phyloP scores from a whole-genome alignment of 257 asterid genomes.

The Primulina eburnea region DNA sequence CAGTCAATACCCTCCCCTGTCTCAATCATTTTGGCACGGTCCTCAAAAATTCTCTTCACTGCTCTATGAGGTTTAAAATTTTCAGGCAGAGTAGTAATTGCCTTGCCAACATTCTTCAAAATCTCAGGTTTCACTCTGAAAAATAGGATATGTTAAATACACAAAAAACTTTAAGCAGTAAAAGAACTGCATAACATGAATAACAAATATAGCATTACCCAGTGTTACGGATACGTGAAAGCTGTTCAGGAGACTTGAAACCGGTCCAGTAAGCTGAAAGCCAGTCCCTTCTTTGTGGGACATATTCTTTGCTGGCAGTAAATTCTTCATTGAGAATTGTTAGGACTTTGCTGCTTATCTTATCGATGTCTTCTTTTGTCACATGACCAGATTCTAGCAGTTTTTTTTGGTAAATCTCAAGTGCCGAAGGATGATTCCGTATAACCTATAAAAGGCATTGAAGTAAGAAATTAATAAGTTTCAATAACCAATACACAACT shows the following conservation, averaged over 20 bases:
- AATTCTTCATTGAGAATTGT: slow-evolving; percentile 90
- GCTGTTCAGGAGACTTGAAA: slow-evolving; percentile 92
- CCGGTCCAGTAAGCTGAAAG: slow-evolving; percentile 96
- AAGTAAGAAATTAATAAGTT: slow-evolving; percentile 22
- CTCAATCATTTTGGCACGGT: slow-evolving; percentile 92
- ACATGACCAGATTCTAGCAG: slow-evolving; percentile 71
- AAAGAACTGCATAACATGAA: slow-evolving; percentile 1
- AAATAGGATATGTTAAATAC: slow-evolving; percentile 18
- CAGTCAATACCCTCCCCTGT: slow-evolving; percentile 96
- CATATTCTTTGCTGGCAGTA: slow-evolving; percentile 86
- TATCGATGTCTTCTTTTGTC: slow-evolving; percentile 66
- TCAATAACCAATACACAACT: neutral
- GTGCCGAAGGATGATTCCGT: slow-evolving; percentile 81
- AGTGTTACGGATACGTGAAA: slow-evolving; percentile 82
- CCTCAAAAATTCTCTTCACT: slow-evolving; percentile 75
- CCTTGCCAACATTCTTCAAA: slow-evolving; percentile 86
- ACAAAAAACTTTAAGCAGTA: slow-evolving; percentile 8
- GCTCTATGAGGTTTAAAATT: slow-evolving; percentile 82
- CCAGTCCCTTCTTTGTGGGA: slow-evolving; percentile 92
- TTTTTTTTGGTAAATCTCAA: slow-evolving; percentile 75
- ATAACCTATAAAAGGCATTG: slow-evolving; percentile 60
- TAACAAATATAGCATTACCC: slow-evolving; percentile 48
- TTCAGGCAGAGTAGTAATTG: slow-evolving; percentile 75
- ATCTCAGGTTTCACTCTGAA: slow-evolving; percentile 90
- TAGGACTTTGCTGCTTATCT: slow-evolving; percentile 63